Conservation (phyloP, 2,329 filamentous ascomycete genomes). For the Microdochium paspali region DNA sequence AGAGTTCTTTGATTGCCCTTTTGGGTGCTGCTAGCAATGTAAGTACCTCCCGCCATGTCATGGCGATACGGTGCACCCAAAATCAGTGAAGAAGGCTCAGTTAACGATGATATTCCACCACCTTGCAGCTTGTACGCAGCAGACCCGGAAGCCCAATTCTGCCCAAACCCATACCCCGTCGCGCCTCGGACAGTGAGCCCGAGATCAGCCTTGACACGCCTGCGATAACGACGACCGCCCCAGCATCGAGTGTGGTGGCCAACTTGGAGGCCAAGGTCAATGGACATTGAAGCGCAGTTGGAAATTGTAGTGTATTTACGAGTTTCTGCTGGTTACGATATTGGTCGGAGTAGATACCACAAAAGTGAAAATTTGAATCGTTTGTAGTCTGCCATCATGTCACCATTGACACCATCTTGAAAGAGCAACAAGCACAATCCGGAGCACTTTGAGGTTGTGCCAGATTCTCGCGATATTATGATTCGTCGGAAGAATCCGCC, state of each 20-base stretch:
- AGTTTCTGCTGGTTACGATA: too few relatives aligned
- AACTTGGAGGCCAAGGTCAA: conserved; percentile 20
- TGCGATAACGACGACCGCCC: conserved; percentile 6
- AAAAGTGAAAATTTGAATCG: too few relatives aligned
- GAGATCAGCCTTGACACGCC: conserved; percentile 10
- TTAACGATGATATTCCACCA: neutral
- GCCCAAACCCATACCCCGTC: conserved; percentile 46
- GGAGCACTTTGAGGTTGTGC: too few relatives aligned
- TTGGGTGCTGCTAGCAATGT: conserved; percentile 80
- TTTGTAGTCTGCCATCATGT: too few relatives aligned
- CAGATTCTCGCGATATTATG: too few relatives aligned
- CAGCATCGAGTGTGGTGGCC: conserved; percentile 16
- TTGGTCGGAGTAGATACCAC: too few relatives aligned
- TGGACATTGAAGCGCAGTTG: conserved; percentile 6
- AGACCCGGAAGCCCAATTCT: conserved; percentile 59
- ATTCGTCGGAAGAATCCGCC: too few relatives aligned
- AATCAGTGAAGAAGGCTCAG: too few relatives aligned
- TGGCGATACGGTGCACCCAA: too few relatives aligned
- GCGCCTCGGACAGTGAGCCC: conserved; percentile 30
- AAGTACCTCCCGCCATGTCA: conserved; percentile 27
- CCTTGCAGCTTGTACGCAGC: conserved; percentile 58
- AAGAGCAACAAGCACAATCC: too few relatives aligned
- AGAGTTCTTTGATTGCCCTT: conserved; percentile 78
- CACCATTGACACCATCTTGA: too few relatives aligned
- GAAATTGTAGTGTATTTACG: too few relatives aligned